A percentile compares a stretch with the other conserved stretches of the same genome.
Conservation (phyloP, 108 stramenopile genomes). For the Skeletonema tropicum region DNA sequence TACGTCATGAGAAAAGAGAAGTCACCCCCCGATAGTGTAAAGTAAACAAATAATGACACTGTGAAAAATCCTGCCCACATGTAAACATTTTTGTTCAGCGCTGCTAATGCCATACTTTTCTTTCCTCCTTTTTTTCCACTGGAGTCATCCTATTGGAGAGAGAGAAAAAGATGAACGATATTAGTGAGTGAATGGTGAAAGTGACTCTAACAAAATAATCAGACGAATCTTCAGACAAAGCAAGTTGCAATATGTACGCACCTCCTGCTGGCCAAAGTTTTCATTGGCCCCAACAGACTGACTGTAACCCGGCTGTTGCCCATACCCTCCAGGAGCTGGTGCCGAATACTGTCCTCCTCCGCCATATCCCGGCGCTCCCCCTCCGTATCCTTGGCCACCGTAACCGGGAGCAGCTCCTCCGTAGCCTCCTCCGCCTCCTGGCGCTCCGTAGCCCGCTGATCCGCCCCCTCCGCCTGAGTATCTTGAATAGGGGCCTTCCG, state of each 20-base stretch:
- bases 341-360: slow-evolving; percentile 34
- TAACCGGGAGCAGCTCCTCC: slow-evolving; percentile 46
- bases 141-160: slow-evolving; percentile 50
- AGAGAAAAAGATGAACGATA: not conserved
- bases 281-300: slow-evolving; percentile 29
- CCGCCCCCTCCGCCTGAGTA: slow-evolving; percentile 70
- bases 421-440: slow-evolving; percentile 42
- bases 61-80: slow-evolving; percentile 95
- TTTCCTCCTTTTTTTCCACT: slow-evolving; percentile 62
- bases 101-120: slow-evolving; percentile 83
- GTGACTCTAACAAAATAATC: not conserved
- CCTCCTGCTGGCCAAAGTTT: slow-evolving; percentile 31
- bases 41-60: slow-evolving; percentile 90
- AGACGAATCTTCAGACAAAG: not conserved
- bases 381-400: slow-evolving; percentile 37
- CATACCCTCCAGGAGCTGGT: slow-evolving; percentile 34
- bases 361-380: slow-evolving; percentile 37
- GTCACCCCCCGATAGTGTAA: slow-evolving; percentile 91
- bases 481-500: slow-evolving; percentile 85
- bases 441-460: slow-evolving; percentile 47
- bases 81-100: slow-evolving; percentile 86
- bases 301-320: slow-evolving; percentile 26
- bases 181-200: not conserved
- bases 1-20: slow-evolving; percentile 99
- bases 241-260: slow-evolving; percentile 5